phyloP scores from a whole-genome alignment of 2,329 filamentous ascomycete genomes.

The Exophiala xenobiotica region DNA sequence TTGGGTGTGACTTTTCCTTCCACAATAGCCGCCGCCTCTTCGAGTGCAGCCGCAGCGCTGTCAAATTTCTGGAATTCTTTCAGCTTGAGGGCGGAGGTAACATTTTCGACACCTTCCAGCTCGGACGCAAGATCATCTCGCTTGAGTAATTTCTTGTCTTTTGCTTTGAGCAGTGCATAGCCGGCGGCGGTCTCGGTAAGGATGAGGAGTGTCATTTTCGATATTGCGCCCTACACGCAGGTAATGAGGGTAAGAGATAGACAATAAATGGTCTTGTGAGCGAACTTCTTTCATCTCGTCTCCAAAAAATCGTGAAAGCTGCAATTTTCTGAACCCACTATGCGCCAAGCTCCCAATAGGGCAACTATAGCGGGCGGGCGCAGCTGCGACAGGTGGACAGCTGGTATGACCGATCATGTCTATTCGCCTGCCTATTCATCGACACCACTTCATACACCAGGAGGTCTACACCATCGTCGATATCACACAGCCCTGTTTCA shows the following conservation, averaged over 20 bases:
- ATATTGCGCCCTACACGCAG: constrained; percentile 11
- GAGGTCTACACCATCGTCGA: not conserved
- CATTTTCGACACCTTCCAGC: constrained; percentile 75
- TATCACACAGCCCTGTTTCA: no score
- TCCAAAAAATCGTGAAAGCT: constrained; percentile 9
- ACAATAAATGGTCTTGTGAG: constrained; percentile 4
- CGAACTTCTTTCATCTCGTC: constrained; percentile 1
- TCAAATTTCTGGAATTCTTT: constrained; percentile 98
- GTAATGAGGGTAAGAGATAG: not conserved
- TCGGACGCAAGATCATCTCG: constrained; percentile 75
- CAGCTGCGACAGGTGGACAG: not conserved
- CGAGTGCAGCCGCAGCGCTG: constrained; percentile 82
- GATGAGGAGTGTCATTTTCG: constrained; percentile 83
- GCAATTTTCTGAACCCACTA: not conserved
- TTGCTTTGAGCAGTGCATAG: constrained; percentile 97
- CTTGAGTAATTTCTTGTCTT: constrained; percentile 97
- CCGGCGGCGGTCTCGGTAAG: constrained; percentile 92
- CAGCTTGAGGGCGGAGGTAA: constrained; percentile 84
- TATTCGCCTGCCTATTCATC: constrained; percentile 11
- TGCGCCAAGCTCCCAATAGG: not conserved
- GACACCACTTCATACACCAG: not conserved
- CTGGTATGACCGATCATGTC: not conserved
- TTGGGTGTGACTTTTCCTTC: constrained; percentile 94
- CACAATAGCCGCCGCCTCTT: constrained; percentile 83
- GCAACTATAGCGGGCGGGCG: not conserved